Conservation (phyloP, 306 rosid species). For the Castanea sativa region DNA sequence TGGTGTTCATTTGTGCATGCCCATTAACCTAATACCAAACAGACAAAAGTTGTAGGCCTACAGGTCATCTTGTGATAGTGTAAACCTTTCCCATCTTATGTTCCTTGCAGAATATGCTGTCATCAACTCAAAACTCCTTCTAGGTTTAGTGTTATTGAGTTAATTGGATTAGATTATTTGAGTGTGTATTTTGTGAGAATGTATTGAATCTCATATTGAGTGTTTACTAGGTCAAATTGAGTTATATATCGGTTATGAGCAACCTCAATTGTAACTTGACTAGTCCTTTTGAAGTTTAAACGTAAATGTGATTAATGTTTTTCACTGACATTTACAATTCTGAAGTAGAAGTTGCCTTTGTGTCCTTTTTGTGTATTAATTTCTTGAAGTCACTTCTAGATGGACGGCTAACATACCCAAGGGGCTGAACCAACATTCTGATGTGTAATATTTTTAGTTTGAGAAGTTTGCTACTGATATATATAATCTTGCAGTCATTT, state of each 20-base stretch:
- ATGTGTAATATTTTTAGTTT: no score
- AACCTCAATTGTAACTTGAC: no score
- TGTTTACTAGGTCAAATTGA: no score
- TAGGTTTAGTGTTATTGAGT: not conserved
- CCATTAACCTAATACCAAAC: constrained; percentile 18
- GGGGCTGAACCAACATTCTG: no score
- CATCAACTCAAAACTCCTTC: constrained; percentile 8
- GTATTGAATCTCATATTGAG: no score
- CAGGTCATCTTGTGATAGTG: constrained; percentile 11
- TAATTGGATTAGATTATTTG: no score
- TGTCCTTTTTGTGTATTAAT: not conserved
- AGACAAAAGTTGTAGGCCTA: not conserved
- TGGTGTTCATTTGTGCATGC: not conserved
- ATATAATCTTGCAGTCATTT: not conserved
- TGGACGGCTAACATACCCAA: not conserved
- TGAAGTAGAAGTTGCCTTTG: not conserved
- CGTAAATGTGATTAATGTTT: no score
- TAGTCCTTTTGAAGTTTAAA: no score
- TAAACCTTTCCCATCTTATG: not conserved
- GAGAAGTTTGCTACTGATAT: not conserved
- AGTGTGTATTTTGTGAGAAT: no score
- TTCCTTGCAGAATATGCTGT: constrained; percentile 10
- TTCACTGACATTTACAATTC: not conserved
- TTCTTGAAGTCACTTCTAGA: not conserved
- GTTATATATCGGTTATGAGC: no score